Conservation (phyloP, 176 grass and related monocot genomes). For the Oropetium thomaeum region DNA sequence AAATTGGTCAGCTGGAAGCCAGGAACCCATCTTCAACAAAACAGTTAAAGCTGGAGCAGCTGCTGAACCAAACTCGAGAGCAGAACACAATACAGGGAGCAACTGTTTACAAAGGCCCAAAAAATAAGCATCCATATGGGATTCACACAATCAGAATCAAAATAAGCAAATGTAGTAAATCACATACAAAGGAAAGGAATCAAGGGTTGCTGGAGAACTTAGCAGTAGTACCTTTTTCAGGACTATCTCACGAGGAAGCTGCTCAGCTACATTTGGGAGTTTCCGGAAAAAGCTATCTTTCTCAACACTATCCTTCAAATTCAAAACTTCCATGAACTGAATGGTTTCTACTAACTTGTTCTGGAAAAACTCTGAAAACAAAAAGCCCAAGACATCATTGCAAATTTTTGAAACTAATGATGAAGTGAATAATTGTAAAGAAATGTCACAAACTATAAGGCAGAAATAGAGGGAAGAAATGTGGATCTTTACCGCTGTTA, state of each 20-base stretch:
- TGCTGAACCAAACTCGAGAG: conserved; percentile 97
- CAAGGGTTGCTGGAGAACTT: conserved; percentile 14
- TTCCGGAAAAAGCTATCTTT: conserved; percentile 98
- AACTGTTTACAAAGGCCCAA: conserved; percentile 54
- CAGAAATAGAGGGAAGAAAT: conserved; percentile 8
- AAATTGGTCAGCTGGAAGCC: conserved; percentile 90
- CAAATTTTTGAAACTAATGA: background rate
- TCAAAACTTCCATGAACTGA: conserved; percentile 97
- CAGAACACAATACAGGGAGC: conserved; percentile 85
- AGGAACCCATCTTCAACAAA: conserved; percentile 91
- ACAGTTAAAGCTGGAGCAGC: conserved; percentile 95
- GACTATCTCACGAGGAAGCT: conserved; percentile 94
- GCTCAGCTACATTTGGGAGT: conserved; percentile 93
- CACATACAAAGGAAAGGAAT: background rate
- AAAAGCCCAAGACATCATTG: conserved; percentile 27
- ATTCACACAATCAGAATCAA: background rate
- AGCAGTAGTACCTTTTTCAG: conserved; percentile 74
- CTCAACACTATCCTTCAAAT: conserved; percentile 96
- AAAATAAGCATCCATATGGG: background rate
- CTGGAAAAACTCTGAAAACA: conserved; percentile 94
- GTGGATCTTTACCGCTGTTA: conserved; percentile 71
- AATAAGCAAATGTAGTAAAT: conserved; percentile 19
- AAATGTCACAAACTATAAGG: background rate
- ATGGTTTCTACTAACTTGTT: conserved; percentile 99
- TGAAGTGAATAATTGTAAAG: conserved; percentile 9